These are phyloP conservation scores for Neonothopanus nambi DNA, from an alignment of 1,284 basidiomycete genomes.

Conservation along the genomic window DNA sequence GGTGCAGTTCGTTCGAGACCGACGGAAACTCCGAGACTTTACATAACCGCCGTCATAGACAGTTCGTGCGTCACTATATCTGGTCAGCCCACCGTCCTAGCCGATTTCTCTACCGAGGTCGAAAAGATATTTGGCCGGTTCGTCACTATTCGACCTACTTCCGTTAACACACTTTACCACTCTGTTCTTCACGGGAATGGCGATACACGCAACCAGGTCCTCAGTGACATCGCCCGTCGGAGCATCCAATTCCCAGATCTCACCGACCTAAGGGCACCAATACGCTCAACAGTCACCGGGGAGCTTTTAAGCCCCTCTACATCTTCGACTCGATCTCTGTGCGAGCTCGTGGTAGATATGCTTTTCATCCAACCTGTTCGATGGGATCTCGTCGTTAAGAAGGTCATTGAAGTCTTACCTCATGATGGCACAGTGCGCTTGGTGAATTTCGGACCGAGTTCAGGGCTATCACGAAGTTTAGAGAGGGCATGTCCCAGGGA, in stretches of 20 bases:
- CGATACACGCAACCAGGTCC: conserved; percentile 36
- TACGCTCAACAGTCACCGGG: conserved; percentile 53
- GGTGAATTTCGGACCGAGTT: conserved; percentile 60
- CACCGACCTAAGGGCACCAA: conserved; percentile 41
- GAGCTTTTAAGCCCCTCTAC: conserved; percentile 29
- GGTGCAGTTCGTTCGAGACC: conserved; percentile 1
- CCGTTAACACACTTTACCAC: conserved; percentile 57
- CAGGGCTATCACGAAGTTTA: conserved; percentile 41
- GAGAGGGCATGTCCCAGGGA: conserved; percentile 35
- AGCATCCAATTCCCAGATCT: conserved; percentile 52
- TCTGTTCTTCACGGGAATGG: conserved; percentile 34
- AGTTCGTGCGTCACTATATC: conserved; percentile 55
- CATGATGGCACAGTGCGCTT: conserved; percentile 30
- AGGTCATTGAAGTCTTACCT: conserved; percentile 30
- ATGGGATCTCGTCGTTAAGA: conserved; percentile 46
- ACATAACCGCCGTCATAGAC: conserved; percentile 52
- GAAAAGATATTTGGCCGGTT: conserved; percentile 21
- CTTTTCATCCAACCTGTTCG: conserved; percentile 55
- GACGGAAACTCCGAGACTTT: conserved; percentile 33
- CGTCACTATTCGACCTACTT: conserved; percentile 37
- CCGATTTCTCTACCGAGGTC: conserved; percentile 35
- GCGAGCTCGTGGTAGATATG: conserved; percentile 57
- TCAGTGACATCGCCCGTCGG: conserved; percentile 44
- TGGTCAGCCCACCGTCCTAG: conserved; percentile 51
- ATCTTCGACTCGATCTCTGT: conserved; percentile 32